Evolutionary conservation across 371 early-diverging fungal genomes (phyloP).

Genomic region (Mucor plumbeus): DNA sequence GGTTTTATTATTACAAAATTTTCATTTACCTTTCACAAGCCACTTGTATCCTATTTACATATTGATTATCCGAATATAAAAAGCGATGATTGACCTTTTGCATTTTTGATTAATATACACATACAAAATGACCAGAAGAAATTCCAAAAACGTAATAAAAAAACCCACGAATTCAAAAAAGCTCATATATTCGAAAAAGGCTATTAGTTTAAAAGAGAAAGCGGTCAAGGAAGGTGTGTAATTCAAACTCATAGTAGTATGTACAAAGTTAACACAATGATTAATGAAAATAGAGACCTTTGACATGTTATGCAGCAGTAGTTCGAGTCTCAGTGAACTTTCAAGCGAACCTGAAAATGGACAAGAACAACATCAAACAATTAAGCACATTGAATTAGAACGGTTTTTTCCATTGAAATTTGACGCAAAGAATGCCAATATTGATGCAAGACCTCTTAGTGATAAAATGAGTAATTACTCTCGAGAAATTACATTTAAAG

Average conservation of each 20-base stretch:
- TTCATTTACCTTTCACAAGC: conserved; percentile 3
- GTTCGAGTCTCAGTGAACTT: neutral
- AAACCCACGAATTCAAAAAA: no score
- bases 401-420: neutral
- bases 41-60: neutral
- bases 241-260: no score
- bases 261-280: no score
- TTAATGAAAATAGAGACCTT: neutral
- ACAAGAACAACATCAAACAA: neutral
- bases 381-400: no score
- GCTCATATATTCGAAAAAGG: no score
- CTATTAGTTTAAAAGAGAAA: no score
- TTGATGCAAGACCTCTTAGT: neutral
- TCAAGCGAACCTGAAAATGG: neutral
- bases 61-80: neutral
- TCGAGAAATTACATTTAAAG: conserved; percentile 5
- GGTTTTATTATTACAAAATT: neutral
- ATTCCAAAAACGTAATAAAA: no score
- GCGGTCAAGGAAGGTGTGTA: no score
- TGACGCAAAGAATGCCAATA: neutral
- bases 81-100: neutral
- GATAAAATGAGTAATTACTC: neutral
- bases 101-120: neutral
- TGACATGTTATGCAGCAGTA: neutral
- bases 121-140: no score